Base-by-base conservation (phyloP, 768 basidiomycete genomes). In the Boletus pseudo-olivaceus region DNA sequence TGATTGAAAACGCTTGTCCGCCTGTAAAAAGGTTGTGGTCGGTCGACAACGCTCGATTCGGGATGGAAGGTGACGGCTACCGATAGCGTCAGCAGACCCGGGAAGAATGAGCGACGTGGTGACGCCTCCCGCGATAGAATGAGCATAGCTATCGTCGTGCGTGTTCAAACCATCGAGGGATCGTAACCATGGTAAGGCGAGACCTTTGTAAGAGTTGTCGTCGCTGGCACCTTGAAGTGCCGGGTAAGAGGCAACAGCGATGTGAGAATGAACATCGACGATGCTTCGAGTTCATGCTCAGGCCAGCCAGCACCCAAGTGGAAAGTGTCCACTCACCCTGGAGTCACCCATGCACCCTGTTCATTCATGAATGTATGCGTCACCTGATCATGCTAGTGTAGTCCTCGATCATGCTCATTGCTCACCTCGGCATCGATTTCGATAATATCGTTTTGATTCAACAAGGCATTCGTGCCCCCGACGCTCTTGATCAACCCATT, bases 1-100 rank as follows among this genome's bases (percentile, higher is more conserved):
- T 93, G 64, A 92, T 88, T 4, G 83, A 73, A 64, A 88, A 90
- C 0, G 87, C 86, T 62, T 90, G 88, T 19, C 90, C 90, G 41
- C 87, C 88, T 85, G 44, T 33, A 39, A 35, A 34, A 7, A 23
- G 4, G 7, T 39, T 3, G 48, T 15, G 15, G n/a, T 49, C 4
- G 19, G 9, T 17, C 30, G 9, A 53, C 27, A 1, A 29, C 17
- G 27, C 19, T 54, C 23, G 9, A 44, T n/a, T 14, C 2, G 35
- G 5, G 9, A 26, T 19, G 17, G 17, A 43, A 23, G 30, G 27
- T 4, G 10, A n/a, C 26, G n/a, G 7, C 9, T 52, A 82, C 83
- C 84, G 12, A 87, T 87, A 29, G 81, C 82, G 54, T 81, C 71
- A 1, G 77, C 80, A 46, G 79, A 82, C 1, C 89, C 90, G 1